Evolutionary conservation across 768 basidiomycete species (phyloP).

Genomic region (Pleurotus salmoneostramineus): DNA sequence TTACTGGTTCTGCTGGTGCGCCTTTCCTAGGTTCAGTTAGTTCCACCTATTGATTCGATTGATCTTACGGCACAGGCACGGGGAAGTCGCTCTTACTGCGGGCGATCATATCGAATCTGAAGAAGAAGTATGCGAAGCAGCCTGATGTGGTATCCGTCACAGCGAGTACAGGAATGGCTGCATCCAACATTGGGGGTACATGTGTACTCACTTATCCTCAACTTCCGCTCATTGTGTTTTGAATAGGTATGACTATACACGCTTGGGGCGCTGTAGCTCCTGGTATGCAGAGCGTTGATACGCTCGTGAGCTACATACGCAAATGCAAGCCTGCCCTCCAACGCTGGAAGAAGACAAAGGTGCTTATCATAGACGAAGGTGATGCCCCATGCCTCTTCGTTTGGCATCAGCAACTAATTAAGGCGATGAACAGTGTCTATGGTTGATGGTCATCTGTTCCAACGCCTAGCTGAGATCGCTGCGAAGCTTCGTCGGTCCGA

Average conservation of each 20-base stretch:
- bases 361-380: constrained; percentile 61
- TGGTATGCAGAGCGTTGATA: constrained; percentile 44
- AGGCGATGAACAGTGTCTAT: constrained; percentile 57
- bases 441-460: constrained; percentile 72
- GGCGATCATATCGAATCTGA: constrained; percentile 64
- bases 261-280: constrained; percentile 75
- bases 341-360: constrained; percentile 67
- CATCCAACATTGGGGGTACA: constrained; percentile 65
- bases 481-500: constrained; percentile 40
- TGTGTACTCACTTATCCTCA: background rate
- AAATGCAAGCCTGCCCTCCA: constrained; percentile 66
- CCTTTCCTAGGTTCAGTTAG: constrained; percentile 9
- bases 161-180: constrained; percentile 71
- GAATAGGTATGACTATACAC: constrained; percentile 64
- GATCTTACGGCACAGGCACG: constrained; percentile 49
- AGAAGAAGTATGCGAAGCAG: constrained; percentile 36
- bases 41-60: constrained; percentile 33
- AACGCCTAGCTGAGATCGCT: constrained; percentile 64
- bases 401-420: no score
- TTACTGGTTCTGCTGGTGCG: constrained; percentile 76
- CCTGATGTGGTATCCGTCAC: constrained; percentile 68
- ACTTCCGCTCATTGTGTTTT: constrained; percentile 19
- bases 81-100: constrained; percentile 79
- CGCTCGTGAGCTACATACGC: constrained; percentile 48
- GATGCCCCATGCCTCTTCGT: no score